Base-by-base conservation (phyloP, 192 early-diverging fungal genomes). In the Coemansia sp. region DNA sequence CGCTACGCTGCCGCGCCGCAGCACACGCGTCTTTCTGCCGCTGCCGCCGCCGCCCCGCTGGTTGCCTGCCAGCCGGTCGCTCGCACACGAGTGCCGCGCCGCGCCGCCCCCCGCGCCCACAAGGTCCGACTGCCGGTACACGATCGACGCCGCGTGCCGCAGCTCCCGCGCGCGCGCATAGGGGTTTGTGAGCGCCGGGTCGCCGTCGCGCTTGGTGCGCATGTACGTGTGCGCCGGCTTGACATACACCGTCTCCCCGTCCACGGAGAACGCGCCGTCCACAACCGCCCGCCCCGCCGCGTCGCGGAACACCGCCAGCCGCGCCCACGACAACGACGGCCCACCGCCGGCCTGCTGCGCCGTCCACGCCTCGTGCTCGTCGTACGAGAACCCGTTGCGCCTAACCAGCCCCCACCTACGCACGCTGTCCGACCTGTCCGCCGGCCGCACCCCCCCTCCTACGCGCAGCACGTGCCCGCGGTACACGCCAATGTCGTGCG, bases 51-150 rank as follows among this genome's bases (percentile, higher is more conserved):
- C 26, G 50, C 47, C 25, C 56, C 32, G 15, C 31, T 22, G 31
- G 34, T 62, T 63, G n/a, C 11, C 25, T 0, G 58, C 21, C 31
- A 70, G 55, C 45, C 73, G 52, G 36, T 65, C 55, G 8, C 48
- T 51, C 2, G 63, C 73, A 21, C 61, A 67, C 4, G 59, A 30
- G 22, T 33, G 38, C 29, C 19, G 47, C n/a, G n/a, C 23, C 41
- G 13, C 19, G 13, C 17, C 38, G 17, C 27, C 19, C n/a, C 3
- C 26, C 40, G 60, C 67, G 8, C 58, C 25, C 4, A 80, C 56
- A 0, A 80, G 58, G 49, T 88, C 85, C 0, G 85, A 82, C 43
- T 84, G 80, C 10, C 85, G 80, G 62, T 83, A 88, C 17, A 85
- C 78, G 21, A 86, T 65, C 56, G 86, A 77, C 13, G 48, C 63